Percentiles rank a stretch among this genome's conserved stretches.
phyloP scores from a whole-genome alignment of 805 yeast genomes.

The Candida parachauliodes region DNA sequence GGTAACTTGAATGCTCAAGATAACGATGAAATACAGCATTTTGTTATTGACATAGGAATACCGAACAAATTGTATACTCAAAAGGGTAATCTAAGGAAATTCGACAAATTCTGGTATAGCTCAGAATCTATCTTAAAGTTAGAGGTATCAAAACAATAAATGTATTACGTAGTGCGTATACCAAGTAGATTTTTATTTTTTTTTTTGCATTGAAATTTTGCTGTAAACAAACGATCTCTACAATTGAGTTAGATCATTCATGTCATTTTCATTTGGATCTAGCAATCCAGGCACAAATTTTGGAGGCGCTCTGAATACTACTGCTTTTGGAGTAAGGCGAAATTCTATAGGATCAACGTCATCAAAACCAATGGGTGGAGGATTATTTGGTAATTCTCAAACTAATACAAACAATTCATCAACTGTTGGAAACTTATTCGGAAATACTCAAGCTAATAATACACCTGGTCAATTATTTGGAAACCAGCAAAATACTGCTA shows the following conservation, averaged over 20 bases:
- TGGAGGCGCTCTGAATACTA: conserved; percentile 17
- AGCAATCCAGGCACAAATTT: conserved; percentile 9
- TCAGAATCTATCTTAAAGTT: conserved; percentile 27
- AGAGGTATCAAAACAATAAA: conserved; percentile 11
- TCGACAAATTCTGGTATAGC: conserved; percentile 44
- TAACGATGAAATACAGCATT: conserved; percentile 54
- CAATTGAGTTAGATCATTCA: neutral
- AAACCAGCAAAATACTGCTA: conserved; percentile 8
- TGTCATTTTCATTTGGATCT: conserved; percentile 13
- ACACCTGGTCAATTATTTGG: conserved; percentile 22
- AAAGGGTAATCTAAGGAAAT: conserved; percentile 40
- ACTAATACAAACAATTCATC: conserved; percentile 3
- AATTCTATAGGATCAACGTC: conserved; percentile 15
- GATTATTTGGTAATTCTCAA: conserved; percentile 20
- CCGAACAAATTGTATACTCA: conserved; percentile 52
- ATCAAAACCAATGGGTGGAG: conserved; percentile 22
- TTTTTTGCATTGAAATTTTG: conserved; percentile 2
- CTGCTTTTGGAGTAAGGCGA: conserved; percentile 18
- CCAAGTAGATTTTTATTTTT: neutral
- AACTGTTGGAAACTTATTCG: conserved; percentile 12
- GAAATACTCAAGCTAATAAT: conserved; percentile 10
- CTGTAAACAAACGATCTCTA: neutral
- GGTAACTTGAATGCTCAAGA: conserved; percentile 34
- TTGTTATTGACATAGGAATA: conserved; percentile 66
- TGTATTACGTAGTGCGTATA: neutral